Evolutionary conservation across 495 filamentous ascomycete genomes (phyloP).

Genomic region (Penicillium paradoxum): DNA sequence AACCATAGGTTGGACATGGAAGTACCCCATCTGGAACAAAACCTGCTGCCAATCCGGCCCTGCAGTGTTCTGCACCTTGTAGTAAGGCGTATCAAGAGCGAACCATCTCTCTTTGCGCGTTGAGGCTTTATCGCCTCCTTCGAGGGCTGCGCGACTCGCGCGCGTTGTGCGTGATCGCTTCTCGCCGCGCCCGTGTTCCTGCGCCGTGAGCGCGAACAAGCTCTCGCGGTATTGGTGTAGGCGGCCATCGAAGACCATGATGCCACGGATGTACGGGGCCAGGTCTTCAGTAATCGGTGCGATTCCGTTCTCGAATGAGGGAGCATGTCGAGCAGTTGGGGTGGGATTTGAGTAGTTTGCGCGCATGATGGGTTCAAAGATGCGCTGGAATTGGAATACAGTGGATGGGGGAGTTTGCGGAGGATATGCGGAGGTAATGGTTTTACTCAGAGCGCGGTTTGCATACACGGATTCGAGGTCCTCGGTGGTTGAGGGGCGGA

Average conservation of each 20-base stretch:
- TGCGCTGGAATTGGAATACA: constrained; percentile 20
- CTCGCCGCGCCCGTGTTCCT: constrained; percentile 33
- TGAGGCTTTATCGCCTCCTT: constrained; percentile 68
- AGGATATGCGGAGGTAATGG: constrained; percentile 7
- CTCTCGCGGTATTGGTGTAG: constrained; percentile 62
- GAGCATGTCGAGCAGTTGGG: constrained; percentile 38
- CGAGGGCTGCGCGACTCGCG: constrained; percentile 74
- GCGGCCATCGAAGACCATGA: constrained; percentile 67
- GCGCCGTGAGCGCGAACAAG: constrained; percentile 57
- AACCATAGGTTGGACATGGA: constrained; percentile 19
- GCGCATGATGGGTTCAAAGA: constrained; percentile 35
- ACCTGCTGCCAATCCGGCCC: constrained; percentile 58
- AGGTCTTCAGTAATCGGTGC: constrained; percentile 65
- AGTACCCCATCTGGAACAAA: constrained; percentile 34
- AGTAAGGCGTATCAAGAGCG: constrained; percentile 56
- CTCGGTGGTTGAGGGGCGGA: constrained; percentile 25
- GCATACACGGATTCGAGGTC: constrained; percentile 23
- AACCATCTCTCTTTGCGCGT: constrained; percentile 79
- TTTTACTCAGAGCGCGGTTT: constrained; percentile 22
- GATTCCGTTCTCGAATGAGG: constrained; percentile 66
- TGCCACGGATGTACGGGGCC: constrained; percentile 76
- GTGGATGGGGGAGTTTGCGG: constrained; percentile 13
- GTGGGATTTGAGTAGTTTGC: constrained; percentile 25
- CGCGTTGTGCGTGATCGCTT: constrained; percentile 73
- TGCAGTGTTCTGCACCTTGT: constrained; percentile 61